Evolutionary conservation across 495 filamentous ascomycete species (phyloP), one percentile per base, ranked within the genome.

Genomic region (Hypomontagnella submonticulosa): DNA sequence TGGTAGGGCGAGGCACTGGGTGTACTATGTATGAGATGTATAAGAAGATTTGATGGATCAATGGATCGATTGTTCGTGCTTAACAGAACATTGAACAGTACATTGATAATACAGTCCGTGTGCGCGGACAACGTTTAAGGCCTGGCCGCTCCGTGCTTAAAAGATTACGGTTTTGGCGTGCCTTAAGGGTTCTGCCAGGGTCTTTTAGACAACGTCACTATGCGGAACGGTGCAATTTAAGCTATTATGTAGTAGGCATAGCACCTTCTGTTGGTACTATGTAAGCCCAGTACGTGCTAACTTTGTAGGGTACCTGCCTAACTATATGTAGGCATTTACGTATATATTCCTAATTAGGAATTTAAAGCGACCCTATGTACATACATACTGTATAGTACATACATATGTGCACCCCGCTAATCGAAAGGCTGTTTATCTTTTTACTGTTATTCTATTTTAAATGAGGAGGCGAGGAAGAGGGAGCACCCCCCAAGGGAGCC

Each of bases 191-290:
- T 60, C 60, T 47, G 65, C 38, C 55, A 68, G 56, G 65, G 59
- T 59, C 56, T 57, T 48, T 54, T 36, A 56, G 34, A 63, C 55
- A 69, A 69, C 60, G 66, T 63, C 66, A 68, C 65, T 13, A 47
- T 50, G 44, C 52, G 57, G 57, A 40, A 61, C 57, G 42, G 43
- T 54, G 46, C 41, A 48, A 53, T 44, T 56, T 27, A 47, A 37
- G 32, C 16, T 51, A 57, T 18, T 27, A 46, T 36, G 11, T 34
- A 57, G 19, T 27, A 42, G 23, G 23, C 8, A 13, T 44, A 55
- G 37, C 50, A 18, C 19, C 16, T 10, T 15, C 23, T 15, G 10
- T 42, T 36, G 19, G 36, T 32, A 20, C 27, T 46, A 27, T 15
- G 15, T 19, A 56, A 53, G 19, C 49, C 50, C 46, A 4, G 5